Base-by-base conservation (phyloP, 2,329 filamentous ascomycete genomes). In the Chalaropsis thielavioides region DNA sequence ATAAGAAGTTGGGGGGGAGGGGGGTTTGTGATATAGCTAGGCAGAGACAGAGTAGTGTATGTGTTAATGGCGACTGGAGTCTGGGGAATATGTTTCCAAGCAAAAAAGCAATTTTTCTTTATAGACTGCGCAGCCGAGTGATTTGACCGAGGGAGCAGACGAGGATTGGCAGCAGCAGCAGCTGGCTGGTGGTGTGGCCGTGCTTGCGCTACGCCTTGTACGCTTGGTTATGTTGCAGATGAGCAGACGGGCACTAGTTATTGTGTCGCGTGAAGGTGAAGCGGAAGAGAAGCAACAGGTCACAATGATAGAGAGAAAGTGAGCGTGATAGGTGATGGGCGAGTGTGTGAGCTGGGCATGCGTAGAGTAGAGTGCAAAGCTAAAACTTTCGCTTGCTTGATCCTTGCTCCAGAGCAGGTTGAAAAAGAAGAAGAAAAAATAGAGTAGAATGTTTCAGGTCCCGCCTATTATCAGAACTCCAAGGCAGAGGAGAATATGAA, bases 1-100 rank as follows among this genome's bases (percentile, higher is more conserved):
- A 43, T 13, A n/a, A n/a, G 17, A 43, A n/a, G 13, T 2, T 43
- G 41, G 10, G 11, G 41, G n/a, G n/a, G n/a, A n/a, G n/a, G n/a
- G n/a, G n/a, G n/a, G n/a, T n/a, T 13, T 43, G 17, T n/a, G 17
- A n/a, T 15, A 43, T 43, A 43, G 41, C 41, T 2, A 43, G 6
- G 10, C 17, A n/a, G 15, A 40, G 1, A 40, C 31, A 41, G 17
- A 38, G 27, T 2, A 19, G 31, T 43, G 38, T 22, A 49, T 43
- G 61, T 62, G 58, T 59, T 40, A 43, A 41, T 24, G 38, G 63
- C 51, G 41, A 61, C 61, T 64, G 3, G 41, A 43, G 41, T 43
- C 11, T 43, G 17, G 41, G 41, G 41, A 43, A 43, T 43, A 43
- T 13, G 13, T 13, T n/a, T n/a, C 13, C 11, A 43, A 43, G 41